Evolutionary conservation across 1,284 basidiomycete genomes (phyloP), one percentile per base, ranked within the genome.

Genomic region (Cutaneotrichosporon sp.): DNA sequence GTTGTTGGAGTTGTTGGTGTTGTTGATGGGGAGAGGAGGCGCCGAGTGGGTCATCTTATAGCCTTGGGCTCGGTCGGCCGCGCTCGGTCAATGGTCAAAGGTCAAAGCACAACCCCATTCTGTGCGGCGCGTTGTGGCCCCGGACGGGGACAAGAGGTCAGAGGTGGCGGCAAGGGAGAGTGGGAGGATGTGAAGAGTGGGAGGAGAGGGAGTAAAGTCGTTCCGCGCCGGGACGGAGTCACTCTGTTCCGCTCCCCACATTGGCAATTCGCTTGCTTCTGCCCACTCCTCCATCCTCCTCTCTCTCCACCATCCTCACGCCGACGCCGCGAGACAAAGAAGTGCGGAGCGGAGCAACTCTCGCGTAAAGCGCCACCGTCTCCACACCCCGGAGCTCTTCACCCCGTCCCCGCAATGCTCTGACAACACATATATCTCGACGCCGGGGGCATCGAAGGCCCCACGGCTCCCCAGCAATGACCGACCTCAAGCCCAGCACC

Each of bases 291-390:
- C 46, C 24, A n/a, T 24, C 43, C 20, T 24, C 43, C 10, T 8
- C 43, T 6, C n/a, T 8, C 43, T 9, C 1, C 34, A 9, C 34
- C 34, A 36, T 36, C 34, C 13, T 13, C 4, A 36, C 33, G 9
- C 5, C 34, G 34, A 8, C 34, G 34, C 34, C 34, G 34, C 34
- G 13, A 36, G 43, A 45, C 22, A 29, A 4, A 4, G 9, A 47
- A 18, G 16, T 47, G 47, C 25, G 47, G 47, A 46, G 45, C 22
- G 22, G 45, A 50, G 47, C 47, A n/a, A 50, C 47, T 27, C 25
- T 31, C 9, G 16, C 29, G 5, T 29, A 29, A 36, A 11, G 16
- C 34, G 34, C 46, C 20, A 46, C 22, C 24, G 13, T 27, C 22
- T 24, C 2, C 25, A 49, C 24, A 49, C 46, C 13, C 46, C 24